Evolutionary conservation across 768 basidiomycete species (phyloP), one percentile per base, ranked within the genome.

Genomic region (Lentinula sp.): DNA sequence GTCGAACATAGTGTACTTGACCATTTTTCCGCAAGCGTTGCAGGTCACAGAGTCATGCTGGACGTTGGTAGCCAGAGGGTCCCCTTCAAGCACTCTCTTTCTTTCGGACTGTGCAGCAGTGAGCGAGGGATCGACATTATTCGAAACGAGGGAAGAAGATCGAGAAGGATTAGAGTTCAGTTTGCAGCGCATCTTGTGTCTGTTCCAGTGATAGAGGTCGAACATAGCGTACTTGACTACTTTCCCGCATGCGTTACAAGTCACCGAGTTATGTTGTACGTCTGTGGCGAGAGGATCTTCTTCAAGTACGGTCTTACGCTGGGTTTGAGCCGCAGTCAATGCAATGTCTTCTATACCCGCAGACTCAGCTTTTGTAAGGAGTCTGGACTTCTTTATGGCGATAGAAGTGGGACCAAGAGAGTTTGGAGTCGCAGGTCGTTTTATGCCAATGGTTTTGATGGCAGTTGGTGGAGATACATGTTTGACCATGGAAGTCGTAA

Each of bases 181-280:
- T 54, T 40, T 57, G 45, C 56, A 57, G 56, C 56, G 56, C 11
- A 8, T 9, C 10, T 57, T 45, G 34, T 57, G 56, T 40, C 43
- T 57, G 18, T 48, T 43, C 56, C 56, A 57, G 31, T 43, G 39
- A 23, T 31, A 46, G 16, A 39, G 39, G 28, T 57, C 56, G 42
- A 35, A 57, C 56, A 57, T 43, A 4, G 21, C 45, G 23, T 46
- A 45, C 15, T 57, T 57, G 1, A 48, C 16, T 2, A 46, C 31
- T 57, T 57, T 57, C 4, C 40, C 45, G 16, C 42, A 45, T 7
- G 56, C 56, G 7, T 57, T 21, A 23, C 56, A 57, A 23, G 42
- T 48, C 11, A 46, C 56, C 13, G 56, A 57, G 42, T 43, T 15
- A 23, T 32, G 42, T 10, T 34, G 13, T 13, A 57, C 56, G 42